Evolutionary conservation across 768 basidiomycete genomes (phyloP).

Genomic region (Serendipita sp.): DNA sequence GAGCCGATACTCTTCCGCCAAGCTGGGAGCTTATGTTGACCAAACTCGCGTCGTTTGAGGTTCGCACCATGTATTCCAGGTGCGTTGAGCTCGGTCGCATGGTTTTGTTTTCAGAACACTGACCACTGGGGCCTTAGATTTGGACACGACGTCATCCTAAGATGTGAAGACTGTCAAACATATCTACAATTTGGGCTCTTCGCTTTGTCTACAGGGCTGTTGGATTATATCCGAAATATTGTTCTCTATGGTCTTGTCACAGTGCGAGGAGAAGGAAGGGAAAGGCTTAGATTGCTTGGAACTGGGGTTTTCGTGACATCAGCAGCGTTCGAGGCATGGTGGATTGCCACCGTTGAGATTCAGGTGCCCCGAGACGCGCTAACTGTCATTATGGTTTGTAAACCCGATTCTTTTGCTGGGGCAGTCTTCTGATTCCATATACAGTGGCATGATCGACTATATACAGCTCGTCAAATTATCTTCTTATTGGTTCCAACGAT

Average conservation of each 20-base stretch:
- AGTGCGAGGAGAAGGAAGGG: conserved; percentile 23
- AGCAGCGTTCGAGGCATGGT: conserved; percentile 39
- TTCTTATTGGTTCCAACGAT: conserved; percentile 43
- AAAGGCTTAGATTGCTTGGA: conserved; percentile 21
- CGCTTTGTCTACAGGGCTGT: conserved; percentile 34
- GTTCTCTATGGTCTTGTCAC: conserved; percentile 37
- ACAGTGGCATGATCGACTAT: conserved; percentile 53
- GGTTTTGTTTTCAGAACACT: neutral
- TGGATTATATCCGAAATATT: conserved; percentile 44
- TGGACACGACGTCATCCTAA: conserved; percentile 46
- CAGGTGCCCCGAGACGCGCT: conserved; percentile 27
- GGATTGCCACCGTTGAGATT: conserved; percentile 31
- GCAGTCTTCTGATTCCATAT: neutral
- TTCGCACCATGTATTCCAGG: conserved; percentile 44
- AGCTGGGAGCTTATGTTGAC: conserved; percentile 37
- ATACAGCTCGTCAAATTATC: conserved; percentile 35
- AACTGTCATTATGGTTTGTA: conserved; percentile 26
- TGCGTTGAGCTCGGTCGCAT: conserved; percentile 17
- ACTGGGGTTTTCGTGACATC: conserved; percentile 34
- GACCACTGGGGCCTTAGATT: conserved; percentile 27
- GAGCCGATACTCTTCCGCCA: conserved; percentile 22
- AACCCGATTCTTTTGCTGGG: neutral
- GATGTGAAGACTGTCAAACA: conserved; percentile 50
- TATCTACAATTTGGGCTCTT: conserved; percentile 44
- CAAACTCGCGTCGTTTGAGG: conserved; percentile 39